phyloP scores from a whole-genome alignment of 2,329 filamentous ascomycete species.

The Clonostachys rosea region DNA sequence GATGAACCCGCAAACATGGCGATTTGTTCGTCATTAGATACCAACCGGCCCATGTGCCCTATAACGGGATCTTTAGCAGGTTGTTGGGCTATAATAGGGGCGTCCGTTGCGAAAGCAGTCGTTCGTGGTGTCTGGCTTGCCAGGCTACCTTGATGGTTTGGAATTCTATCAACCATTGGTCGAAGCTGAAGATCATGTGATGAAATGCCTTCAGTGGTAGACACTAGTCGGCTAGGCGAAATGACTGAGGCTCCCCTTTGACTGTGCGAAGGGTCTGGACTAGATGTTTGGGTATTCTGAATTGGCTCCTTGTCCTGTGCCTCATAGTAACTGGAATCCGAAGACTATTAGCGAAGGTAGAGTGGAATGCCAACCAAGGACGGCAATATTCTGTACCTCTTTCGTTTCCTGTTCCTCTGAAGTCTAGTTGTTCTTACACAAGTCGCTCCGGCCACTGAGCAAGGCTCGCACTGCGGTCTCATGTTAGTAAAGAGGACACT shows the following conservation, averaged over 20 bases:
- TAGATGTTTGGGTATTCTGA: too few species aligned
- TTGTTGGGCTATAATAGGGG: neutral
- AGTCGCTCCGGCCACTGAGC: neutral
- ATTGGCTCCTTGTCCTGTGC: neutral
- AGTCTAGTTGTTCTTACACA: neutral
- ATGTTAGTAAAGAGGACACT: neutral
- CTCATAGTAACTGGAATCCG: neutral
- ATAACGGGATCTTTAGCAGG: conserved; percentile 8
- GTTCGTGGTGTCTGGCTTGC: neutral
- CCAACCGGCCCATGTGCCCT: conserved; percentile 15
- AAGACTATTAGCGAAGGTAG: neutral
- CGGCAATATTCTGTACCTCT: neutral
- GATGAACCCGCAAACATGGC: conserved; percentile 16
- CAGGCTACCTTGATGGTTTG: neutral
- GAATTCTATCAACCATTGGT: neutral
- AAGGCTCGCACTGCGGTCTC: neutral
- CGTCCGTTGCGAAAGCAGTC: neutral
- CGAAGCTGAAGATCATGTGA: neutral
- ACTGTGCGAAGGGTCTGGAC: too few species aligned
- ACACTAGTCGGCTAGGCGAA: too few species aligned
- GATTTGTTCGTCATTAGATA: conserved; percentile 9
- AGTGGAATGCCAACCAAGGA: neutral
- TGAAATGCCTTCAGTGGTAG: too few species aligned
- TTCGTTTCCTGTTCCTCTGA: neutral
- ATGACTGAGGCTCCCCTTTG: neutral